A percentile compares a stretch with the other conserved stretches of the same genome.
phyloP scores from a whole-genome alignment of 2,329 filamentous ascomycete genomes.

The Exophiala sp. region DNA sequence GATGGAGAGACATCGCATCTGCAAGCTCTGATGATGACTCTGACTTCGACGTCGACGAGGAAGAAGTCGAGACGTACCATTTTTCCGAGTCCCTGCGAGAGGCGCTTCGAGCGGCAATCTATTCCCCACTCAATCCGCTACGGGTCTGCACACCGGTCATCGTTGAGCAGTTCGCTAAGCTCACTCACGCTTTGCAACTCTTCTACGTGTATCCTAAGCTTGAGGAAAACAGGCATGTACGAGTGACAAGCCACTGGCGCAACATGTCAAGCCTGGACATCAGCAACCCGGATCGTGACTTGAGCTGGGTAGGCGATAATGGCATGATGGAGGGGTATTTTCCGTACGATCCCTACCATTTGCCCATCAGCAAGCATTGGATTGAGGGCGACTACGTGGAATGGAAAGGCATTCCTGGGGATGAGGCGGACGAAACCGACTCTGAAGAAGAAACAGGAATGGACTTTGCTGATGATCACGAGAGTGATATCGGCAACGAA shows the following conservation, averaged over 20 bases:
- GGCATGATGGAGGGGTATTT: conserved; percentile 90
- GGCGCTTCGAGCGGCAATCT: conserved; percentile 68
- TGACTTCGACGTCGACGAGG: conserved; percentile 50
- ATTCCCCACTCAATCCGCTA: conserved; percentile 84
- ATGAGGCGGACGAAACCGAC: conserved; percentile 54
- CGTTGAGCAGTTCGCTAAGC: conserved; percentile 82
- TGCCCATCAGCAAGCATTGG: conserved; percentile 84
- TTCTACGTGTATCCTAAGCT: conserved; percentile 84
- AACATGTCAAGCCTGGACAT: conserved; percentile 37
- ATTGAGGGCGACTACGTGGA: conserved; percentile 75
- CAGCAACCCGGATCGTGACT: conserved; percentile 49
- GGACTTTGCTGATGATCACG: conserved; percentile 36
- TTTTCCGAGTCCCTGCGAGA: conserved; percentile 73
- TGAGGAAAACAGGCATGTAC: conserved; percentile 85
- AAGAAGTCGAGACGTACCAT: conserved; percentile 61
- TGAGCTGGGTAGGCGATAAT: conserved; percentile 59
- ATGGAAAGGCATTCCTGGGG: conserved; percentile 68
- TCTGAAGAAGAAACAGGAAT: conserved; percentile 43
- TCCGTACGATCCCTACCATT: conserved; percentile 91
- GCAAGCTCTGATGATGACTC: conserved; percentile 46
- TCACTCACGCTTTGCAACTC: conserved; percentile 77
- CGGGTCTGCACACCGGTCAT: conserved; percentile 90
- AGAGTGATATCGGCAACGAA: conserved; percentile 27
- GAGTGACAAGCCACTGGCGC: conserved; percentile 34
- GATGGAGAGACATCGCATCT: conserved; percentile 80